These are phyloP conservation scores for Sarocladiaceae sp. DNA, from an alignment of 2,329 filamentous ascomycete genomes.

Conservation along the genomic window DNA sequence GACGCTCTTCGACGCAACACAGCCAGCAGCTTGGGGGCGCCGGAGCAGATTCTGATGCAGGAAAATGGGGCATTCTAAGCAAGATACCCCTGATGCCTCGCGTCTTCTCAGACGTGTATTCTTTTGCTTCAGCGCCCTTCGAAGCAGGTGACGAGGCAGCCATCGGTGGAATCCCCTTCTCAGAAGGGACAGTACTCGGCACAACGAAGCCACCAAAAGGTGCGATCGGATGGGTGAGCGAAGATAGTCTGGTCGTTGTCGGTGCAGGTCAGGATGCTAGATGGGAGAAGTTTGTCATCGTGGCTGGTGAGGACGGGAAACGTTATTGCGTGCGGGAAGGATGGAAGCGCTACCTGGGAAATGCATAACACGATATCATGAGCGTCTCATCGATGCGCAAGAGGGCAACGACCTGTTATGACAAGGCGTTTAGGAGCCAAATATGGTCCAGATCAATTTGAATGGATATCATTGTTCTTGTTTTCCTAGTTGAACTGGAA, in stretches of 20 bases:
- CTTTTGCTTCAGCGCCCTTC: constrained; percentile 73
- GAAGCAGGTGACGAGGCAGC: constrained; percentile 71
- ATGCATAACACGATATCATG: constrained; percentile 20
- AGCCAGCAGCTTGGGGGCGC: constrained; percentile 22
- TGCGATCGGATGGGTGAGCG: constrained; percentile 74
- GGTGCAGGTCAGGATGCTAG: constrained; percentile 73
- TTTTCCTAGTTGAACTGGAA: background rate
- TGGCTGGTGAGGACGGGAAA: constrained; percentile 61
- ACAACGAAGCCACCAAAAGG: constrained; percentile 67
- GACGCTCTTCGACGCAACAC: constrained; percentile 28
- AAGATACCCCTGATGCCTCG: constrained; percentile 80
- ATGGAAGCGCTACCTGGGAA: constrained; percentile 71
- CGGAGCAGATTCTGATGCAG: constrained; percentile 36
- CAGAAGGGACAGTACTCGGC: constrained; percentile 40
- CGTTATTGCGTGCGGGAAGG: constrained; percentile 63
- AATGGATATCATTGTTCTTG: constrained; percentile 1
- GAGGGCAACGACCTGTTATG: too few species aligned
- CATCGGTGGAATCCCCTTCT: constrained; percentile 35
- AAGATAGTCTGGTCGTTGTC: constrained; percentile 67
- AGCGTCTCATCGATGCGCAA: too few species aligned
- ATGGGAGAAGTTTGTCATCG: constrained; percentile 81
- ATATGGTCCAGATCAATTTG: constrained; percentile 3
- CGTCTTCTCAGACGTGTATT: constrained; percentile 85
- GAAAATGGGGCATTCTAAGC: constrained; percentile 81
- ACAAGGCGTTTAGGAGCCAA: background rate